phyloP scores from a whole-genome alignment of 1,284 basidiomycete genomes.

The Exsudoporus floridanus region DNA sequence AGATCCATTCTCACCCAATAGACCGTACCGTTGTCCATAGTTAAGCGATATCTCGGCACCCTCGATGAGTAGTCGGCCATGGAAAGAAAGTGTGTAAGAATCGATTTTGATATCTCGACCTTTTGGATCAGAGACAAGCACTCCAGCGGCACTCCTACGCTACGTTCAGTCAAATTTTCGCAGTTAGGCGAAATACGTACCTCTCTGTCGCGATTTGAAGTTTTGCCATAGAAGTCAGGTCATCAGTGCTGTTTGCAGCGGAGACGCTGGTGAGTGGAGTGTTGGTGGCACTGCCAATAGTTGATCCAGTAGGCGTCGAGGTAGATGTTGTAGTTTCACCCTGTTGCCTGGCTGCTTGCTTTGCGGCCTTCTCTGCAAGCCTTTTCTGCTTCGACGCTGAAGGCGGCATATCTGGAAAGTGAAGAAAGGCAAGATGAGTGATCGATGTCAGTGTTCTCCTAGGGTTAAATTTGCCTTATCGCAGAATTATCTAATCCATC shows the following conservation, averaged over 20 bases:
- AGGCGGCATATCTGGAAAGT: slow-evolving; percentile 55
- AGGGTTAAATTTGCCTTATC: slow-evolving; percentile 15
- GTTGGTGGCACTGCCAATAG: slow-evolving; percentile 57
- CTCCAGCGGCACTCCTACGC: slow-evolving; percentile 81
- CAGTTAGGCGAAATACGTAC: slow-evolving; percentile 37
- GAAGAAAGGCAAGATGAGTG: slow-evolving; percentile 9
- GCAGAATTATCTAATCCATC: slow-evolving; percentile 30
- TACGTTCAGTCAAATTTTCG: slow-evolving; percentile 1
- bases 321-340: slow-evolving; percentile 50
- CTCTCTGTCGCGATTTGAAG: slow-evolving; percentile 86
- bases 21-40: slow-evolving; percentile 94
- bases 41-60: slow-evolving; percentile 89
- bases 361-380: slow-evolving; percentile 88
- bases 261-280: slow-evolving; percentile 81
- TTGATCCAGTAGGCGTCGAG: slow-evolving; percentile 61
- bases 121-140: slow-evolving; percentile 90
- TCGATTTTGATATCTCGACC: slow-evolving; percentile 98
- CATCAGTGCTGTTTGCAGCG: slow-evolving; percentile 73
- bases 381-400: slow-evolving; percentile 84
- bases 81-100: slow-evolving; percentile 94
- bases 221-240: slow-evolving; percentile 82
- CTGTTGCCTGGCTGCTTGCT: slow-evolving; percentile 54
- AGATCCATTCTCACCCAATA: slow-evolving; percentile 95
- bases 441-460: slow-evolving; percentile 26
- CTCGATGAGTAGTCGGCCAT: slow-evolving; percentile 92